phyloP scores from a whole-genome alignment of 78 protist species.

The Dictyostelium intermedium region DNA sequence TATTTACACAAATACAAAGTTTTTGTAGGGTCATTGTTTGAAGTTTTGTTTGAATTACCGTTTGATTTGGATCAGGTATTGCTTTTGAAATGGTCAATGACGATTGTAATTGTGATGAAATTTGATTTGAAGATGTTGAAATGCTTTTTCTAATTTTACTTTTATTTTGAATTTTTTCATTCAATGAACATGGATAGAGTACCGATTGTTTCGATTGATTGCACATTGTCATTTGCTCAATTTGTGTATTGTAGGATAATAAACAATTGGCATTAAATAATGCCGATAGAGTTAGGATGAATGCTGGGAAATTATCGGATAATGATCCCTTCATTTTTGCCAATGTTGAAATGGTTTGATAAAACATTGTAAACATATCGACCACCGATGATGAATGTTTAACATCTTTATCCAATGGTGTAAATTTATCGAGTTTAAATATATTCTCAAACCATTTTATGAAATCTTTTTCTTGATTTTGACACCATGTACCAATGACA shows the following conservation, averaged over 20 bases:
- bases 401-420: slow-evolving; percentile 49
- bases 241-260: background rate
- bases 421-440: slow-evolving; percentile 62
- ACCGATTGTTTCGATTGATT: background rate
- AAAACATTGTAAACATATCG: slow-evolving; percentile 73
- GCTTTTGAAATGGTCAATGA: background rate
- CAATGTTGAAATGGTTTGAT: slow-evolving; percentile 53
- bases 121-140: slow-evolving; percentile 9
- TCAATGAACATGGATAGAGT: slow-evolving; percentile 23
- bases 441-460: slow-evolving; percentile 65
- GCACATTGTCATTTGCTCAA: slow-evolving; percentile 14
- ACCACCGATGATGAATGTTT: slow-evolving; percentile 69
- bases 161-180: slow-evolving; percentile 55
- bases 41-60: background rate
- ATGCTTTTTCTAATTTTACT: slow-evolving; percentile 38
- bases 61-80: slow-evolving; percentile 5
- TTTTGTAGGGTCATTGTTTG: background rate
- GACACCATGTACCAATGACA: slow-evolving; percentile 62
- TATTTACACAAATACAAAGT: slow-evolving; percentile 56
- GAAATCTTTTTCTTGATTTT: slow-evolving; percentile 73
- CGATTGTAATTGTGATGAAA: background rate
- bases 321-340: slow-evolving; percentile 70
- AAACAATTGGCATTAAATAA: slow-evolving; percentile 40
- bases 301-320: slow-evolving; percentile 26
- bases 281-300: slow-evolving; percentile 37